Evolutionary conservation across 2,329 filamentous ascomycete species (phyloP), one percentile per base, ranked within the genome.

Genomic region (Hypoxylon sp.): DNA sequence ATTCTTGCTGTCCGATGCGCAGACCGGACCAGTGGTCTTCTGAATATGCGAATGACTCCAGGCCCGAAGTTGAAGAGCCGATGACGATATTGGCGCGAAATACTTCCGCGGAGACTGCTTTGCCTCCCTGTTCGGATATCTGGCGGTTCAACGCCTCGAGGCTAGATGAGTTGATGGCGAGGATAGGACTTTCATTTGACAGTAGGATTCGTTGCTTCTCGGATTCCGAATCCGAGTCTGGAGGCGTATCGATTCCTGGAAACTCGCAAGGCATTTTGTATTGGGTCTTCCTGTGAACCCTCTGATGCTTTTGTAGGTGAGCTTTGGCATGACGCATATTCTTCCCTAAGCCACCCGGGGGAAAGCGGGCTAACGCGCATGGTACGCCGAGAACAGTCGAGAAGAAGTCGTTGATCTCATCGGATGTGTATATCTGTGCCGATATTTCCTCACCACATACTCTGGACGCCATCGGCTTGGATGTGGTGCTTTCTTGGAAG

Each of bases 101-200:
- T 1, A 92, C 89, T 39, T 91, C 87, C 2, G 91, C 85, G 20
- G 87, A 83, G 2, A 93, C 88, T 0, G 85, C 82, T 65, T 84
- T 87, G n/a, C 87, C 87, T 19, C 85, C 85, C n/a, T 80, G 82
- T 3, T 79, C 77, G 55, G 79, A 84, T 70, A 98, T 95, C 11
- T 87, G 81, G 62, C 85, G 80, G 72, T 98, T 98, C 6, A 98
- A 79, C 1, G 84, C 85, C 48, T 92, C 88, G 49, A 98, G 85
- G 69, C 93, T 97, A 8, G 91, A 88, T 56, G 87, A 85, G 19
- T 92, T 93, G 58, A 98, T 89, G 48, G 92, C 86, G 0, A 99
- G 84, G 46, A 99, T 96, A 0, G 95, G 94, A 55, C 93, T 97
- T 77, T 98, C 95, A 75, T 99, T 99, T 22, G 94, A 91, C 2